phyloP scores from a whole-genome alignment of 306 rosid genomes.

The Cicer pinnatifidum region DNA sequence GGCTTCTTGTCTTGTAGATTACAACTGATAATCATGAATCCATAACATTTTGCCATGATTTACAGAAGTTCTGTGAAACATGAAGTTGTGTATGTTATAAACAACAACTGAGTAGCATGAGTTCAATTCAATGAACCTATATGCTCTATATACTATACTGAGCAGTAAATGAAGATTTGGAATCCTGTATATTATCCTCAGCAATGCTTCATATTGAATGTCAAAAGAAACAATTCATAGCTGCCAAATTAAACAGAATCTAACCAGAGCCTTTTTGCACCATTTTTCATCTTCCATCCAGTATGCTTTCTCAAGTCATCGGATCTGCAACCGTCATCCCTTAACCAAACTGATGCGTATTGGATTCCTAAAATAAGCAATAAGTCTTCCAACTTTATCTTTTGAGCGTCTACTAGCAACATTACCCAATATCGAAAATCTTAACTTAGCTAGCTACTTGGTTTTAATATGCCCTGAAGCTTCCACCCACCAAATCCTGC shows the following conservation, averaged over 20 bases:
- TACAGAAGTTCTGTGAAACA: conserved; percentile 36
- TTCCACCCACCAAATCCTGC: conserved; percentile 99
- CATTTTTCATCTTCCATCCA: conserved; percentile 38
- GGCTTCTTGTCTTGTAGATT: too few species aligned
- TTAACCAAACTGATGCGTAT: conserved; percentile 14
- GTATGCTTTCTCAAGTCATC: conserved; percentile 25
- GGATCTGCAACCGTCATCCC: not conserved
- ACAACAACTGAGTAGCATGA: conserved; percentile 28
- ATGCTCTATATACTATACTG: conserved; percentile 18
- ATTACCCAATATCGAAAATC: conserved; percentile 13
- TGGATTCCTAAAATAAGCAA: conserved; percentile 29
- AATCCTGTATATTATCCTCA: conserved; percentile 31
- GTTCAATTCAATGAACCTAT: conserved; percentile 46
- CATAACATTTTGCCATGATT: not conserved
- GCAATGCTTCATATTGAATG: conserved; percentile 43
- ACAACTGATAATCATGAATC: too few species aligned
- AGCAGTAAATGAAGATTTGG: conserved; percentile 33
- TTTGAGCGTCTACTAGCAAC: conserved; percentile 27
- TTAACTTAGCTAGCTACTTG: conserved; percentile 55
- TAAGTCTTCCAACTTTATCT: conserved; percentile 37
- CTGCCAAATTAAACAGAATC: conserved; percentile 36
- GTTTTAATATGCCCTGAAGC: conserved; percentile 89
- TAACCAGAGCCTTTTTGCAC: conserved; percentile 23
- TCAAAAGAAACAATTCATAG: conserved; percentile 44
- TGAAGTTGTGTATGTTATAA: conserved; percentile 6